Evolutionary conservation across 208 protist genomes (phyloP).

Genomic region (Acanthamoeba culbertsoni): DNA sequence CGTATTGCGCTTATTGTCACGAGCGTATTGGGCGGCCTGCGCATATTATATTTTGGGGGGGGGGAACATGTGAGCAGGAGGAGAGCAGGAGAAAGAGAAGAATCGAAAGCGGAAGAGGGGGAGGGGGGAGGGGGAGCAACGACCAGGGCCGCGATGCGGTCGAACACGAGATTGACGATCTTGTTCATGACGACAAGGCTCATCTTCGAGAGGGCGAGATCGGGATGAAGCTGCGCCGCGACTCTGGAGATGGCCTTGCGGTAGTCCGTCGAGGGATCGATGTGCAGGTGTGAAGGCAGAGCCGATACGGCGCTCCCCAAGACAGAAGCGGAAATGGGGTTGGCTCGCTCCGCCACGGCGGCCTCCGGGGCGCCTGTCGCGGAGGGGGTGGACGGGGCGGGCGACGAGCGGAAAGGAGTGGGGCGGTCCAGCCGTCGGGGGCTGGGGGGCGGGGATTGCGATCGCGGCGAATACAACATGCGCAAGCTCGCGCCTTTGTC

Average conservation of each 20-base stretch:
- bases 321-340: background rate
- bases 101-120: too few species aligned
- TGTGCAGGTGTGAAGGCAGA: background rate
- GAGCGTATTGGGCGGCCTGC: background rate
- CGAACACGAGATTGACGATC: conserved; percentile 38
- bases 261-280: conserved; percentile 40
- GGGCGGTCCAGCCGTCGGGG: background rate
- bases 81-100: background rate
- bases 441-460: background rate
- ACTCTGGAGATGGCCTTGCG: conserved; percentile 10
- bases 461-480: background rate
- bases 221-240: conserved; percentile 22
- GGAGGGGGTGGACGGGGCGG: background rate
- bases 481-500: background rate
- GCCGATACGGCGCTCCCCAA: background rate
- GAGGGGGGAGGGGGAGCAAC: too few species aligned
- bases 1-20: conserved; percentile 21
- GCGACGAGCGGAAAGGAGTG: background rate
- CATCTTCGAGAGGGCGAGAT: conserved; percentile 29
- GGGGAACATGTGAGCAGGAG: too few species aligned
- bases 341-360: background rate
- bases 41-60: too few species aligned
- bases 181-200: conserved; percentile 52
- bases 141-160: background rate
- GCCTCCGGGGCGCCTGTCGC: background rate